Conservation (phyloP, 2,329 filamentous ascomycete species). For the Colletotrichum sp. region DNA sequence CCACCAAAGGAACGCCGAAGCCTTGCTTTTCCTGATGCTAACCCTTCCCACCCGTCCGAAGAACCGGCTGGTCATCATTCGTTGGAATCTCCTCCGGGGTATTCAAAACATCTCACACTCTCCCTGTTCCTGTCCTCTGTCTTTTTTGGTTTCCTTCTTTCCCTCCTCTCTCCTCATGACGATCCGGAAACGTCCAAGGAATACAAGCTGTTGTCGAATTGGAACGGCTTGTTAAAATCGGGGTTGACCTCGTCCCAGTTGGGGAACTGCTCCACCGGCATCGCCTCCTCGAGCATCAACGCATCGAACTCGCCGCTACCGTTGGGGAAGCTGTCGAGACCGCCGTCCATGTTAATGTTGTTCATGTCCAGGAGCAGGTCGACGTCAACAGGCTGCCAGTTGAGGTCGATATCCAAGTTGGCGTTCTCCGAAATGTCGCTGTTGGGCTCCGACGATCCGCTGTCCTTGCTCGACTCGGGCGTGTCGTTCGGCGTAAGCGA, state of each 20-base stretch:
- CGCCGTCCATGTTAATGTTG: constrained; percentile 34
- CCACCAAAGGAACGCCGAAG: constrained; percentile 11
- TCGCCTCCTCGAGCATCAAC: constrained; percentile 17
- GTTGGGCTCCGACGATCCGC: constrained; percentile 62
- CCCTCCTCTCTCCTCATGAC: not conserved
- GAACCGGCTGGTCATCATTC: constrained; percentile 17
- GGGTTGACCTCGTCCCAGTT: constrained; percentile 56
- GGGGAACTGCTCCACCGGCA: constrained; percentile 16
- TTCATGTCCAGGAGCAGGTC: constrained; percentile 50
- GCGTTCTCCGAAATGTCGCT: constrained; percentile 65
- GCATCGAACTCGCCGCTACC: constrained; percentile 26
- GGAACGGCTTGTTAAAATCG: constrained; percentile 59
- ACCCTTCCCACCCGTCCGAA: not conserved
- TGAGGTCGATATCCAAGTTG: constrained; percentile 56
- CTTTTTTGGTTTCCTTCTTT: not conserved
- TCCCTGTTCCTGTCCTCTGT: not conserved
- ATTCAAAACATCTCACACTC: constrained; percentile 3
- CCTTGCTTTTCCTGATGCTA: constrained; percentile 19
- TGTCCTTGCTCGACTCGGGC: constrained; percentile 68
- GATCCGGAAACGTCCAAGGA: constrained; percentile 32
- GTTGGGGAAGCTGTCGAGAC: constrained; percentile 22
- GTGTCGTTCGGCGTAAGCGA: constrained; percentile 67
- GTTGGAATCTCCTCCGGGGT: constrained; percentile 3
- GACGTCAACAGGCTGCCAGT: constrained; percentile 55
- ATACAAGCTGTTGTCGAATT: constrained; percentile 50